Evolutionary conservation across 441 rosid genomes (phyloP), one percentile per base, ranked within the genome.

Genomic region (Geranium incanum): DNA sequence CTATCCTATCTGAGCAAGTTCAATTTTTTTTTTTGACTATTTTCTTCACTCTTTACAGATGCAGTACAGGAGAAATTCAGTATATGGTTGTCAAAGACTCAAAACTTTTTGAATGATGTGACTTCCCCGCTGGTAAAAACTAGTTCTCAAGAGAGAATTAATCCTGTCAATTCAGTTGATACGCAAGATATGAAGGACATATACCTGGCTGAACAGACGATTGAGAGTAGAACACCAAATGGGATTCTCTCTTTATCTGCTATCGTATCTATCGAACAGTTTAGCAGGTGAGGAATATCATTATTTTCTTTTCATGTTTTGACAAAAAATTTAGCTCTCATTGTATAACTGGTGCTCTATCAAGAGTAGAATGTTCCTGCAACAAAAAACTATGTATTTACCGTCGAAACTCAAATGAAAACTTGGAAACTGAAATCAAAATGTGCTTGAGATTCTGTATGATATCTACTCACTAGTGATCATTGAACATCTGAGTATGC

Each of bases 51-150:
- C 36, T 37, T 62, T 73, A 57, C 82, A 95, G 99, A 77, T 80
- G 84, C 87, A 1, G 86, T 92, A 73, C 97, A 90, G 76, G 89
- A 88, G 81, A 86, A 80, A 75, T 75, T 94, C 38, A 88, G 73
- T 70, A 72, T 81, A 43, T 94, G 99, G 99, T 67, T 94, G 50
- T 89, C 93, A 1, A 92, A 85, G 83, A 89, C 99, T 76, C 99
- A 87, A 66, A 81, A 72, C 68, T 80, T 87, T 75, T 45, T 92
- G 8, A 85, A 79, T 19, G 88, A 80, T 37, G 91, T 88, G 69
- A 76, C 93, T 66, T 75, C 74, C 70, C 94, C 93, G 13, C 77
- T 86, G 66, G 89, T 71, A n/a, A 90, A 92, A 77, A 72, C 80
- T 62, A 70, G 85, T 73, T 85, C 80, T 0, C 79, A 71, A 60